Conservation (phyloP, 1,139 yeast genomes). For the Kurtzmaniella natalensis region DNA sequence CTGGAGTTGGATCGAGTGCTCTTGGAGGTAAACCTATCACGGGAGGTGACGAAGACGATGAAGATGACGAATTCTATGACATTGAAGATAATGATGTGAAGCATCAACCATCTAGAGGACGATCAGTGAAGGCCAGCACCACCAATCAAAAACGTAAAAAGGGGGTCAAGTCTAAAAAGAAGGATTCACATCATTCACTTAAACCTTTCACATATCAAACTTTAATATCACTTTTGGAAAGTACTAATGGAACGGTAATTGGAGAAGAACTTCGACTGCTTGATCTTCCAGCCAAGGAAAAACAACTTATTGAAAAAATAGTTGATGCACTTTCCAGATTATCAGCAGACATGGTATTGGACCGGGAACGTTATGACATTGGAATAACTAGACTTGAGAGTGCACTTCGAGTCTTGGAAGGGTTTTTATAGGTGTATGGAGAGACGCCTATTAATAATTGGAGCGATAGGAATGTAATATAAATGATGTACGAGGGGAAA, state of each 20-base stretch:
- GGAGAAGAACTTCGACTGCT: slow-evolving; percentile 71
- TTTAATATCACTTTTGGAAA: slow-evolving; percentile 52
- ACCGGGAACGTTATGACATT: slow-evolving; percentile 71
- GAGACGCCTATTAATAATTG: too few species aligned
- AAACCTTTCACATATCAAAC: slow-evolving; percentile 58
- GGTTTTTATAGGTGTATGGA: slow-evolving; percentile 49
- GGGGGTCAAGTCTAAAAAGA: slow-evolving; percentile 7
- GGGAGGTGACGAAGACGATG: slow-evolving; percentile 2
- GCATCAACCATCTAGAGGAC: slow-evolving; percentile 27
- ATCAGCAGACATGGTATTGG: slow-evolving; percentile 85
- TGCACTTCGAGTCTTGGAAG: slow-evolving; percentile 82
- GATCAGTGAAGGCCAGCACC: slow-evolving; percentile 34
- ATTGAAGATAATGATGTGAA: slow-evolving; percentile 25
- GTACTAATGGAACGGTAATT: slow-evolving; percentile 59
- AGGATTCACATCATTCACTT: slow-evolving; percentile 17
- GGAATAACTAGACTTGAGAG: slow-evolving; percentile 77
- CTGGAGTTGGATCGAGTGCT: slow-evolving; percentile 2
- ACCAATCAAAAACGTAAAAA: slow-evolving; percentile 8
- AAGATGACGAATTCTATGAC: slow-evolving; percentile 33
- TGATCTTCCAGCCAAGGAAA: slow-evolving; percentile 73
- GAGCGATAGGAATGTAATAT: too few species aligned
- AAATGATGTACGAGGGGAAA: too few species aligned
- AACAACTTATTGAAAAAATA: slow-evolving; percentile 74
- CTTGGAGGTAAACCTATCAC: slow-evolving; percentile 1
- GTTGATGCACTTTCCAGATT: slow-evolving; percentile 80